Percentiles rank a stretch among this genome's conserved stretches.
Conservation (phyloP, 257 asterid species). For the Leonotis leonurus region DNA sequence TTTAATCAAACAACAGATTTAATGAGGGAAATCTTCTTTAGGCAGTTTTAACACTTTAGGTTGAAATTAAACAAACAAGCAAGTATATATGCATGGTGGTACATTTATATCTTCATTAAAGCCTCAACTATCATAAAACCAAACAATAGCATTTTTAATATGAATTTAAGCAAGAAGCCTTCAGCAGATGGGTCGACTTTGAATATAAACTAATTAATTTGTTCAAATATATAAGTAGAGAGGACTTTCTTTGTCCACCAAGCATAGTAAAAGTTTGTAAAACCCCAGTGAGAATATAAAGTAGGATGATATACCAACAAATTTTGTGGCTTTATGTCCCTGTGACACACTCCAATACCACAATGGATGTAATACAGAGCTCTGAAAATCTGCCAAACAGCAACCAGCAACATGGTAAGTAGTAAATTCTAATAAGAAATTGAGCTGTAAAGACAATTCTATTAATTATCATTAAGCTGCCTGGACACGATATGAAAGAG, state of each 20-base stretch:
- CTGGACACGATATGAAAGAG: background rate
- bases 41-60: background rate
- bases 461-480: conserved; percentile 12
- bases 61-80: background rate
- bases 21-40: conserved; percentile 2
- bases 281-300: conserved; percentile 7
- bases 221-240: background rate
- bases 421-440: background rate
- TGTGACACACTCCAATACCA: conserved; percentile 83
- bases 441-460: background rate
- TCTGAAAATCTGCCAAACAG: conserved; percentile 72
- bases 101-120: background rate
- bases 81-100: background rate
- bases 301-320: conserved; percentile 53
- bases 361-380: conserved; percentile 89
- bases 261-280: background rate
- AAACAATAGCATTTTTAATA: too few species aligned
- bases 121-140: background rate
- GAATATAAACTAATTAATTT: too few species aligned
- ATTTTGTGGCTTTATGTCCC: conserved; percentile 98
- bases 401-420: conserved; percentile 17
- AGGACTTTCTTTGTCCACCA: conserved; percentile 4
- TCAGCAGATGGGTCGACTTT: too few species aligned
- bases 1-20: conserved; percentile 1
- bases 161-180: too few species aligned